A percentile compares a stretch with the other conserved stretches of the same genome.
These are phyloP conservation scores for Candida bentonensis DNA, from an alignment of 805 yeast genomes.

Conservation along the genomic window DNA sequence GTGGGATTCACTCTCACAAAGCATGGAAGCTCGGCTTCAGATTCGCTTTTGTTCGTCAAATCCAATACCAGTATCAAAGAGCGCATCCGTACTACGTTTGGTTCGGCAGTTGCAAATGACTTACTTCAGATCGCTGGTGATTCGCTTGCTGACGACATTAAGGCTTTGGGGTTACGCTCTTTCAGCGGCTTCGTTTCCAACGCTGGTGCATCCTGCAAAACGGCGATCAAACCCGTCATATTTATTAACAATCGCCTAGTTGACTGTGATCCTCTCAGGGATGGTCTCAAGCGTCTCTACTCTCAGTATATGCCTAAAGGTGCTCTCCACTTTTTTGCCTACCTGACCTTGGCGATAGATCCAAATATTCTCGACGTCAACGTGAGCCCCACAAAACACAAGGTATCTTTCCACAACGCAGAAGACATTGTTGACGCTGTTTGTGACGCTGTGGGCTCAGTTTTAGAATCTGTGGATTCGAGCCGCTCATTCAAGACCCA, in stretches of 20 bases:
- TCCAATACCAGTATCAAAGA: constrained; percentile 39
- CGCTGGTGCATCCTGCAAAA: constrained; percentile 57
- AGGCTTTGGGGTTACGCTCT: constrained; percentile 32
- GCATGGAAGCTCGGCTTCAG: constrained; percentile 38
- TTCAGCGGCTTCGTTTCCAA: constrained; percentile 54
- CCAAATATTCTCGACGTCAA: constrained; percentile 79
- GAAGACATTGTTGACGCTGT: constrained; percentile 67
- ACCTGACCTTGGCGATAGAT: constrained; percentile 50
- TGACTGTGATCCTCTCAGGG: constrained; percentile 60
- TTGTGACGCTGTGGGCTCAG: constrained; percentile 32
- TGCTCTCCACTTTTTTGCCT: constrained; percentile 51
- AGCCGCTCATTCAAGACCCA: constrained; percentile 60
- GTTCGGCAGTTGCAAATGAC: constrained; percentile 52
- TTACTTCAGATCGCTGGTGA: constrained; percentile 30
- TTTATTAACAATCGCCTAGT: constrained; percentile 82
- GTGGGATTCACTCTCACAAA: constrained; percentile 74
- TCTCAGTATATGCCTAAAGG: constrained; percentile 66
- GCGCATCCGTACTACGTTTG: constrained; percentile 60
- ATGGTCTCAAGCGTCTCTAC: constrained; percentile 53
- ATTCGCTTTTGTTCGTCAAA: constrained; percentile 49
- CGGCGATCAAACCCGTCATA: constrained; percentile 51
- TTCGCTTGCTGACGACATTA: constrained; percentile 12
- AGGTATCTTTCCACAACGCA: constrained; percentile 73
- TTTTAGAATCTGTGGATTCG: constrained; percentile 44
- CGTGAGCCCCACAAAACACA: constrained; percentile 90